Base-by-base conservation (phyloP, 2,329 filamentous ascomycete genomes). In the Gliomastix tumulicola region DNA sequence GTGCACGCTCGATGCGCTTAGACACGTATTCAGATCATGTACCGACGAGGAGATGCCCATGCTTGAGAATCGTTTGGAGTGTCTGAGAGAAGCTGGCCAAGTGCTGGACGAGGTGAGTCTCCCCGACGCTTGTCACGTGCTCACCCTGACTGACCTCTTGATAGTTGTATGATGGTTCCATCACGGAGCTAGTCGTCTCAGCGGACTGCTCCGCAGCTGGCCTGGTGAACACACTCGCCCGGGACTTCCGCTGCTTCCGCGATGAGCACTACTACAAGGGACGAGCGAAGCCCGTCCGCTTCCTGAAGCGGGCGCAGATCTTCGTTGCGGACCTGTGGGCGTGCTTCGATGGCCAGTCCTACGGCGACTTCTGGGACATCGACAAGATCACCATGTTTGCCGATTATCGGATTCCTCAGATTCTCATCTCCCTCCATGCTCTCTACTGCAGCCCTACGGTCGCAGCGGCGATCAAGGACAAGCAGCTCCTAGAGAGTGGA, bases 371-470 rank as follows among this genome's bases (percentile, higher is more conserved):
- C 59, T 56, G 78, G 39, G 92, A 98, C 55, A 95, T 98, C 49
- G 84, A 92, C 62, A 88, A 88, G 56, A 84, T 98, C 50, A 98
- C 92, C 42, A 97, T 97, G 82, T 98, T 98, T 66, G 89, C 92
- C 53, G 92, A 98, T 65, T 98, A 98, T 56, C 84, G 92, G 30
- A 83, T 98, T 37, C 94, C 94, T 12, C 92, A 98, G 63, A 92
- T 96, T 48, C 74, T 98, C 22, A 79, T 89, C 49, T 79, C 79
- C 9, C 69, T 97, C 31, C 85, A 86, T 15, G 90, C 88, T 40
- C 64, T 98, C 34, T 79, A 76, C 49, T 96, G 92, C 61, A 89
- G 85, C 44, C 92, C 92, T 1, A 73, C 80, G 1, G 65, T 98
- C 31, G 80, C 88, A 35, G 69, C 73, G 22, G 73, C 81, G 13